A percentile compares a stretch with the other conserved stretches of the same genome.
Evolutionary conservation across 2,329 filamentous ascomycete species (phyloP).

Genomic region (Sporothrix schenckii): DNA sequence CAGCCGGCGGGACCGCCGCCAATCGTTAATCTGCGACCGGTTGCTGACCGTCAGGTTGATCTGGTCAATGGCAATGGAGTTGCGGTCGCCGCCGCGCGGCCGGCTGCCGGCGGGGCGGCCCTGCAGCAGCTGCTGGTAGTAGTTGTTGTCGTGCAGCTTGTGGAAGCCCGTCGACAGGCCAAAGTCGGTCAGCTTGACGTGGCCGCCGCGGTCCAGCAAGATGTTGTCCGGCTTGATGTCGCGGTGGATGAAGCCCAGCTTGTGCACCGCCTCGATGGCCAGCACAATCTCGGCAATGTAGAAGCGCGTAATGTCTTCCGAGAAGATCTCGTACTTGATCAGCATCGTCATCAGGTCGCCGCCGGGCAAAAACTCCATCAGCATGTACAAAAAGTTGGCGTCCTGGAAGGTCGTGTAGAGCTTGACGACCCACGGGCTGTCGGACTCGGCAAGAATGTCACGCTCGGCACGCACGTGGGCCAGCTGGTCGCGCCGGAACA

Average conservation of each 20-base stretch:
- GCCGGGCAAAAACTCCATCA: conserved; percentile 98
- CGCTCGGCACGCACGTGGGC: conserved; percentile 96
- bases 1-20: conserved; percentile 90
- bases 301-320: conserved; percentile 96
- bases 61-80: conserved; percentile 93
- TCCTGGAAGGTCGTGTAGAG: conserved; percentile 98
- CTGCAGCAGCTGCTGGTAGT: conserved; percentile 94
- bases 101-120: conserved; percentile 68
- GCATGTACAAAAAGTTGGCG: conserved; percentile 92
- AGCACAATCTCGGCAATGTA: conserved; percentile 98
- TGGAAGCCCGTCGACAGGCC: conserved; percentile 97
- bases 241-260: conserved; percentile 96
- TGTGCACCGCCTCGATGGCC: conserved; percentile 98
- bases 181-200: conserved; percentile 98
- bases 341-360: conserved; percentile 99
- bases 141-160: conserved; percentile 95
- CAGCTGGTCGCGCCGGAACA: conserved; percentile 99
- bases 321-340: conserved; percentile 99
- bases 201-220: conserved; percentile 87
- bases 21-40: conserved; percentile 96
- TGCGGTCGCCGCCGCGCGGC: conserved; percentile 70
- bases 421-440: conserved; percentile 99
- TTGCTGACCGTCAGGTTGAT: conserved; percentile 98
- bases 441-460: conserved; percentile 97
- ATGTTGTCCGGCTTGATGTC: conserved; percentile 99